Evolutionary conservation across 2,329 filamentous ascomycete genomes (phyloP).

Genomic region (Fusarium nygamai): DNA sequence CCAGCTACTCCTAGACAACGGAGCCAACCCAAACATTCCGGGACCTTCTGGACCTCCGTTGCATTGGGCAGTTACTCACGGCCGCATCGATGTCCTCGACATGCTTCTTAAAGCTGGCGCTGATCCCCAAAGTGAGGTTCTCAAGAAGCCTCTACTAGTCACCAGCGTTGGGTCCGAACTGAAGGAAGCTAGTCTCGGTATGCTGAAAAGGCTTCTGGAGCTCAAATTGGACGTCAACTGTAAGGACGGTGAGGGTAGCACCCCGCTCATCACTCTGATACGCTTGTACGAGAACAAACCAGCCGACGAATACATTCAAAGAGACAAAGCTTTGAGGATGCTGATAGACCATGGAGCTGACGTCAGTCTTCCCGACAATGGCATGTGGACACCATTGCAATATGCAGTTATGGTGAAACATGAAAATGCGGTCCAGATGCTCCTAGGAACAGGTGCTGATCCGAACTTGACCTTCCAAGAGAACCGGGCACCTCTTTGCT

Average conservation of each 20-base stretch:
- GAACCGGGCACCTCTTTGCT: not conserved
- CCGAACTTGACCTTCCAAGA: rapidly evolving
- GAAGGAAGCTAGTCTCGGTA: rapidly evolving
- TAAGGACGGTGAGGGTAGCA: not conserved
- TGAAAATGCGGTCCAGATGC: rapidly evolving
- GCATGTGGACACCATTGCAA: not conserved
- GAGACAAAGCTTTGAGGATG: not conserved
- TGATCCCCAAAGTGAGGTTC: not conserved
- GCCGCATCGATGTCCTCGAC: not conserved
- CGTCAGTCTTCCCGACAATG: rapidly evolving
- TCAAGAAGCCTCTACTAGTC: not conserved
- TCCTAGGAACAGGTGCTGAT: not conserved
- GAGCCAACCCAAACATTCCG: not conserved
- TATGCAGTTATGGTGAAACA: rapidly evolving
- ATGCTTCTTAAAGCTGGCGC: not conserved
- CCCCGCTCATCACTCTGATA: not conserved
- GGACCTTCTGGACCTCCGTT: not conserved
- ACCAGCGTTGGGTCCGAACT: rapidly evolving
- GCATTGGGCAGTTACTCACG: not conserved
- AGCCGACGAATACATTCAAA: not conserved
- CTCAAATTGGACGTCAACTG: not conserved
- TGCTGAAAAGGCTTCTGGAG: not conserved
- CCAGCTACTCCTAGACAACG: not conserved
- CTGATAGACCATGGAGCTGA: not conserved
- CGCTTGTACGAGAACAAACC: no score